phyloP scores from a whole-genome alignment of 257 asterid species.

The Mentha longifolia region DNA sequence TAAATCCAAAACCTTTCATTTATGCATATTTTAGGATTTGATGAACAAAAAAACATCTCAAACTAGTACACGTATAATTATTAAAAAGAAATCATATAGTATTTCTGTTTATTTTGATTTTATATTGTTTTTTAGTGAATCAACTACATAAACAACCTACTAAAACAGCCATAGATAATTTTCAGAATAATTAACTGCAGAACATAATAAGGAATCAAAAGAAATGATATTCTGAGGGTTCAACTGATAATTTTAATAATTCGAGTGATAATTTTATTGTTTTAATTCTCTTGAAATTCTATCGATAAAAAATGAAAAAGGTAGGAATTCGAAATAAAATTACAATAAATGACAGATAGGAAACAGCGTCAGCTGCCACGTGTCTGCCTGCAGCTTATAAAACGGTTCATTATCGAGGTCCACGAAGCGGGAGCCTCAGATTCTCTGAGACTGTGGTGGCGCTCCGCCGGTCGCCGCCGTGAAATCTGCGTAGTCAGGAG shows the following conservation, averaged over 20 bases:
- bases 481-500: neutral
- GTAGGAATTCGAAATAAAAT: neutral
- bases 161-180: no score
- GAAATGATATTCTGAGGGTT: neutral
- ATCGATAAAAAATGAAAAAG: neutral
- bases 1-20: no score
- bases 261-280: neutral
- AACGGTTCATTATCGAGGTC: neutral
- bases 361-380: constrained; percentile 19
- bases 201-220: neutral
- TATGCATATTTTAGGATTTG: no score
- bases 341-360: constrained; percentile 6
- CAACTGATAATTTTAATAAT: neutral
- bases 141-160: no score
- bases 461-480: neutral
- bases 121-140: no score
- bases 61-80: no score
- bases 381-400: neutral
- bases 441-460: constrained; percentile 11
- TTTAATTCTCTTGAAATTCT: no score
- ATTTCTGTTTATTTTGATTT: no score
- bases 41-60: no score
- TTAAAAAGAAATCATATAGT: no score
- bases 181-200: no score
- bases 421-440: constrained; percentile 31